Evolutionary conservation across 2,329 filamentous ascomycete species (phyloP), one percentile per base, ranked within the genome.

Genomic region (Aspergillus caelatus): DNA sequence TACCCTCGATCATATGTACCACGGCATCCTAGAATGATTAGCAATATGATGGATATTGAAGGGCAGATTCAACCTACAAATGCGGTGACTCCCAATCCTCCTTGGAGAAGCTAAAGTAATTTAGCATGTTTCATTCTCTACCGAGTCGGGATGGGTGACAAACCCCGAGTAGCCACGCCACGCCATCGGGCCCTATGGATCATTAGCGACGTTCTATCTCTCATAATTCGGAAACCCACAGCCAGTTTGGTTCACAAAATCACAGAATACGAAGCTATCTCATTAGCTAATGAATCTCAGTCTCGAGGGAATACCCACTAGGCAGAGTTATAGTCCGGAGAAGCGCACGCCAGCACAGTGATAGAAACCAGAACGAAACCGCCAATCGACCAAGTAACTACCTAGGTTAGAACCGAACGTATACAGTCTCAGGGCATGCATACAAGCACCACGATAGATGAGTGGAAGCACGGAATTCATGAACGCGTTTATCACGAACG

Each of bases 311-410:
- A 43, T 30, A 64, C 89, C 59, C 89, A 91, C 9, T 82, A 76
- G 2, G 83, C 89, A 2, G 83, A 84, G 65, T 88, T 88, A 71
- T 86, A 92, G 67, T 89, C 79, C 0, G 88, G 88, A 1, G 89
- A 84, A 0, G 89, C 83, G 69, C 87, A 90, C 3, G 88, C 85
- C 56, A 93, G 75, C 0, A 91, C 82, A 0, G 89, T 90, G 66
- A 91, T 90, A 64, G 83, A 89, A 63, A 92, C 90, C 65, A 92
- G 79, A 55, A 85, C 79, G 68, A 92, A 91, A 0, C 90, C 90
- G 2, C 82, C 77, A 14, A 92, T 82, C 1, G 87, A 90, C 90
- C 89, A 92, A 55, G 88, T 82, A 68, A 93, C 74, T 77, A 69
- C 61, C 48, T 19, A 12, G 6, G 23, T 14, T 10, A 26, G 28